Evolutionary conservation across 2,329 filamentous ascomycete species (phyloP), one percentile per base, ranked within the genome.

Genomic region (Clarireedia homoeocarpa): DNA sequence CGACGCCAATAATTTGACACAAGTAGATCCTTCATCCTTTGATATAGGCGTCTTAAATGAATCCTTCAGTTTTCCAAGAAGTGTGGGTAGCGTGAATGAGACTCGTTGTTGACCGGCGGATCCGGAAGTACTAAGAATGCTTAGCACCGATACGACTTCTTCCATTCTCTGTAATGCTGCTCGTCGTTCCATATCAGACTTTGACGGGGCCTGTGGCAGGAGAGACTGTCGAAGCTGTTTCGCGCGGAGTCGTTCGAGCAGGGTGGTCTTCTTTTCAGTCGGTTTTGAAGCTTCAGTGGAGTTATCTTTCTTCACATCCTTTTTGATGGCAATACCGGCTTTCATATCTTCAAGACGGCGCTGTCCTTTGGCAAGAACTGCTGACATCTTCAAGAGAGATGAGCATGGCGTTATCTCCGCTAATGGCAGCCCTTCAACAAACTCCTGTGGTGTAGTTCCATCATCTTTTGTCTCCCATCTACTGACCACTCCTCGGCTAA

Each of bases 231-330:
- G 75, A 62, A 78, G 70, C 62, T 88, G 81, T 73, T 92, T 92
- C 54, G 79, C 76, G 60, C 86, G 84, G 61, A 95, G 81, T 49
- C 88, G 85, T 69, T 91, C 88, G 56, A 94, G 77, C 24, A 95
- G 80, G 53, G 81, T 82, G 74, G 86, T 83, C 51, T 72, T 84
- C 76, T 47, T 71, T 59, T 70, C 65, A 61, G 66, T 51, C 60
- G 68, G n/a, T 27, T 4, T 27, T 4, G 42, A 39, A 46, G 23
- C 1, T 26, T 20, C 47, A n/a, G n/a, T 23, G 14, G 68, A 61
- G 26, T 71, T 70, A 52, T 68, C 63, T 58, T 71, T 75, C 15
- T 73, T 70, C 58, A 74, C 34, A 70, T 62, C 78, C 66, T 80
- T 77, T 67, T 77, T 80, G 39, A 73, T 66, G 2, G 70, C 74